Conservation (phyloP, 2,329 filamentous ascomycete species). For the Aspergillus tanneri region DNA sequence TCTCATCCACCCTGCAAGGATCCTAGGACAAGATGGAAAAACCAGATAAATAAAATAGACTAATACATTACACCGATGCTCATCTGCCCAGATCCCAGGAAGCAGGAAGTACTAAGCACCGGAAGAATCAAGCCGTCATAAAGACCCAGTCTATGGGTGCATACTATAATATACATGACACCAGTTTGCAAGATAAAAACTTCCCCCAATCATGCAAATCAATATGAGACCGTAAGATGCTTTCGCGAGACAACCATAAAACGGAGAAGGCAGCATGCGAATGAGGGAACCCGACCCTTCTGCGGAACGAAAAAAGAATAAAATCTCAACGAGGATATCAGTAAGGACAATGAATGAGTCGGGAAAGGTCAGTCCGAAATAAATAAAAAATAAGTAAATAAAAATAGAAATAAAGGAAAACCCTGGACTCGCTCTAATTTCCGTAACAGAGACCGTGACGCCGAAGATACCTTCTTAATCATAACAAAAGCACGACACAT, state of each 20-base stretch:
- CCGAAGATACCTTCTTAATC: conserved; percentile 9
- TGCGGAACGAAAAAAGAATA: background rate
- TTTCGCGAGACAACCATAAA: background rate
- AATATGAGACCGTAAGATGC: background rate
- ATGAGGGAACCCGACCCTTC: background rate
- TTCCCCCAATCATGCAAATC: background rate
- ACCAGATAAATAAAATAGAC: background rate
- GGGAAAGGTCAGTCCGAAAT: too few species aligned
- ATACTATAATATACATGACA: background rate
- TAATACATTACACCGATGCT: background rate
- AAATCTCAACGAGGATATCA: too few species aligned
- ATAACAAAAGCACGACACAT: conserved; percentile 10
- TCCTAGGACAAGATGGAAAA: background rate
- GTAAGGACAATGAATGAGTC: too few species aligned
- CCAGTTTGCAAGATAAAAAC: background rate
- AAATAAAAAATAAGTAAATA: too few species aligned
- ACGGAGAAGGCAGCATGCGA: background rate
- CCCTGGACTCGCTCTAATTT: conserved; percentile 11
- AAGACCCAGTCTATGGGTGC: background rate
- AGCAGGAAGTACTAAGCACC: background rate
- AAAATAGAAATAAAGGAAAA: background rate
- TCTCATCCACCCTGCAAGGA: too few species aligned
- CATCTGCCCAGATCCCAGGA: background rate
- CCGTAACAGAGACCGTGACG: conserved; percentile 10
- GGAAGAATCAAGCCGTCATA: background rate